phyloP scores from a whole-genome alignment of 1,284 basidiomycete genomes.

The Pascua guehoae region DNA sequence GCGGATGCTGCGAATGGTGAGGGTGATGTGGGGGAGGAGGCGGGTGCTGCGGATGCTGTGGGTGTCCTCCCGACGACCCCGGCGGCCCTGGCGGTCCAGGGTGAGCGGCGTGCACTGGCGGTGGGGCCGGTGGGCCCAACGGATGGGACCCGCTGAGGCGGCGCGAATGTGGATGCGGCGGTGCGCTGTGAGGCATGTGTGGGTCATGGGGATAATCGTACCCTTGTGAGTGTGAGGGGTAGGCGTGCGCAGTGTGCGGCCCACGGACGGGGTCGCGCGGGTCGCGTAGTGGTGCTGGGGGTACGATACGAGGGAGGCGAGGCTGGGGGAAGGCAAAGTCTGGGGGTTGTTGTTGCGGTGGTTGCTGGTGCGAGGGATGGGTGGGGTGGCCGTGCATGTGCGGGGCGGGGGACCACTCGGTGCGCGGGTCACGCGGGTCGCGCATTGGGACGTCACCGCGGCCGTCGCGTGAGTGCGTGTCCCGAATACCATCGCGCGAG shows the following conservation, averaged over 20 bases:
- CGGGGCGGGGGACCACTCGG: not conserved
- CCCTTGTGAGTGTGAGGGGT: constrained; percentile 1
- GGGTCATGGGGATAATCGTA: constrained; percentile 1
- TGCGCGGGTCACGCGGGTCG: too few relatives aligned
- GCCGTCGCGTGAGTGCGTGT: too few relatives aligned
- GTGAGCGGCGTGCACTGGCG: not conserved
- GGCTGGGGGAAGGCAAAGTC: constrained; percentile 9
- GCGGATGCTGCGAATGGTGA: not conserved
- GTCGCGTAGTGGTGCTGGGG: constrained; percentile 3
- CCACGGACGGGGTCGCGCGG: not conserved
- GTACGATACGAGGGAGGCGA: constrained; percentile 12
- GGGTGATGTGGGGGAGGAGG: not conserved
- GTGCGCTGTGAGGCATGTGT: not conserved
- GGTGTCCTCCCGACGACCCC: not conserved
- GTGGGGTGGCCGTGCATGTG: not conserved
- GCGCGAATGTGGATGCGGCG: not conserved
- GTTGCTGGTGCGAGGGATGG: not conserved
- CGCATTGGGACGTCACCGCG: too few relatives aligned
- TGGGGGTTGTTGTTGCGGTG: not conserved
- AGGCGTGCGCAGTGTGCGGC: not conserved
- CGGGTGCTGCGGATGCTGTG: constrained; percentile 1
- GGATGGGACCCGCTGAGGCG: too few relatives aligned
- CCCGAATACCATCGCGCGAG: too few relatives aligned
- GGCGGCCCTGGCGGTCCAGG: not conserved
- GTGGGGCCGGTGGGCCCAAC: too few relatives aligned